These are phyloP conservation scores for Lentinula guzmanii DNA, from an alignment of 768 basidiomycete species.

Conservation along the genomic window DNA sequence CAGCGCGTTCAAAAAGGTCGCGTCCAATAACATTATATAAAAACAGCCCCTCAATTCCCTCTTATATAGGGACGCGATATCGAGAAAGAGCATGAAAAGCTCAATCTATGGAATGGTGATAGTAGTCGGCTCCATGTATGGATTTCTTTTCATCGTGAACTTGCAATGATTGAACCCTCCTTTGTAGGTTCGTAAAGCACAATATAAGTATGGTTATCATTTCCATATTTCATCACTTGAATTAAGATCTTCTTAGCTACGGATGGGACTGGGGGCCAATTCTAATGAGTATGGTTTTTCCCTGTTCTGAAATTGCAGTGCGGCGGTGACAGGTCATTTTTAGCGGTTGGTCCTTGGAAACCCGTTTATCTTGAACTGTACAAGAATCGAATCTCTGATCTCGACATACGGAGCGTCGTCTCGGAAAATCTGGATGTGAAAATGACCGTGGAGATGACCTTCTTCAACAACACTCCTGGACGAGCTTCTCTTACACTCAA, in stretches of 20 bases:
- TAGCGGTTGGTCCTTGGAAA: constrained; percentile 69
- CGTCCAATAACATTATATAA: not conserved
- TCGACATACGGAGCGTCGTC: constrained; percentile 57
- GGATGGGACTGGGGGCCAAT: constrained; percentile 81
- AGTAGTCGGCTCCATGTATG: constrained; percentile 72
- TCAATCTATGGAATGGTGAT: constrained; percentile 84
- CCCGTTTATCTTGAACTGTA: constrained; percentile 71
- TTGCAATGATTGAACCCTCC: not conserved
- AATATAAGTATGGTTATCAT: constrained; percentile 65
- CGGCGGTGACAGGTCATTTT: constrained; percentile 42
- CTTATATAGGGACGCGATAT: constrained; percentile 58
- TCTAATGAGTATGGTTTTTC: not conserved
- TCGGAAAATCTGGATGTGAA: constrained; percentile 48
- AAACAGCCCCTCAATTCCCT: not conserved
- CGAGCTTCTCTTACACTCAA: constrained; percentile 44
- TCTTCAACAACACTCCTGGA: constrained; percentile 32
- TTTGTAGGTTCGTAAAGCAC: constrained; percentile 88
- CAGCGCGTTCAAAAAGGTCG: constrained; percentile 67
- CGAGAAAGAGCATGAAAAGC: constrained; percentile 59
- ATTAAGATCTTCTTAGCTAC: constrained; percentile 40
- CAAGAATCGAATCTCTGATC: constrained; percentile 52
- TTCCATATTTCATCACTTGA: not conserved
- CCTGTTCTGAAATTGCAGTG: not conserved
- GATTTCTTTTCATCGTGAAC: constrained; percentile 32
- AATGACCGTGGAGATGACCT: constrained; percentile 38